Evolutionary conservation across 2,329 filamentous ascomycete genomes (phyloP).

Genomic region (Mycogone perniciosa): DNA sequence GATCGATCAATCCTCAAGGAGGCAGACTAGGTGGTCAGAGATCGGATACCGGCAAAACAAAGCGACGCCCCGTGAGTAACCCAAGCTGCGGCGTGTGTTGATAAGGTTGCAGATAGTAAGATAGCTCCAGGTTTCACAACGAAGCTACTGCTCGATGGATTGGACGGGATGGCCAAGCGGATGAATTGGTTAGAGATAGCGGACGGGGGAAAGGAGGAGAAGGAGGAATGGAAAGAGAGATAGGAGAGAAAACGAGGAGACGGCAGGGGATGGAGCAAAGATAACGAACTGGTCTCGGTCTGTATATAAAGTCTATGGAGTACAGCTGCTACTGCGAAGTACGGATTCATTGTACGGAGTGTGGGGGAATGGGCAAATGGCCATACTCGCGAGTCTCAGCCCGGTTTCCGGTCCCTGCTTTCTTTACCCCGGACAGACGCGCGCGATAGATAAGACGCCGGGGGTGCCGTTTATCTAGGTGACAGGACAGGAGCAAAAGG

Average conservation of each 20-base stretch:
- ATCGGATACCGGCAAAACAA: conserved; percentile 9
- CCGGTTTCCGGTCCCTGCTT: no score
- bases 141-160: background rate
- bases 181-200: conserved; percentile 8
- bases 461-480: conserved; percentile 3
- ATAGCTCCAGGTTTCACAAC: conserved; percentile 2
- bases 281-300: conserved; percentile 7
- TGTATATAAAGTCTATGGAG: conserved; percentile 6
- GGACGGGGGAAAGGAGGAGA: background rate
- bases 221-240: conserved; percentile 8
- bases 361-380: background rate
- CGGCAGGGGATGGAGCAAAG: conserved; percentile 4
- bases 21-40: background rate
- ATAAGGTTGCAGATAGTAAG: conserved; percentile 12
- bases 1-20: no score
- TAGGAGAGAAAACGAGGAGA: conserved; percentile 2
- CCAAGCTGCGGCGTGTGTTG: conserved; percentile 1
- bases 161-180: background rate
- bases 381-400: no score
- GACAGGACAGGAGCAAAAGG: background rate
- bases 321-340: conserved; percentile 6
- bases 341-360: conserved; percentile 1
- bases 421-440: conserved; percentile 9
- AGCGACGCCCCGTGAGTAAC: conserved; percentile 10
- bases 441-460: conserved; percentile 12